Conservation (phyloP, 495 filamentous ascomycete genomes). For the Annulohypoxylon bovei region DNA sequence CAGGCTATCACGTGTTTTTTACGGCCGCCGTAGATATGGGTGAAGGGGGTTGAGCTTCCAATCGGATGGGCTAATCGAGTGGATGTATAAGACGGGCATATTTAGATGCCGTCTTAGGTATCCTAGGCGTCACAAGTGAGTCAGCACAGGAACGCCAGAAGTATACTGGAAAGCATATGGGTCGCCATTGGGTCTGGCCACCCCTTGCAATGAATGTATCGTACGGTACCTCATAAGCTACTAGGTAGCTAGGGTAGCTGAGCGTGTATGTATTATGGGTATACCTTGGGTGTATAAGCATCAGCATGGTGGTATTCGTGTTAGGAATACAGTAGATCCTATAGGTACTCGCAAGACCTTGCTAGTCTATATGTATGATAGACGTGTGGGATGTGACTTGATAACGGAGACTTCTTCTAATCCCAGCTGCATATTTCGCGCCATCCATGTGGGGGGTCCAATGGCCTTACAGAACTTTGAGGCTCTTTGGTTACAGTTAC, state of each 20-base stretch:
- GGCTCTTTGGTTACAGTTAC: slow-evolving; percentile 19
- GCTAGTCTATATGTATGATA: not conserved
- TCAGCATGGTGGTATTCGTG: not conserved
- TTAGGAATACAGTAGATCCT: slow-evolving; percentile 4
- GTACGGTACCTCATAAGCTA: not conserved
- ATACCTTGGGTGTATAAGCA: not conserved
- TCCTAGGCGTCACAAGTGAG: slow-evolving; percentile 3
- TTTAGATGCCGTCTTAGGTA: slow-evolving; percentile 31
- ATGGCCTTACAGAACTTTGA: slow-evolving; percentile 18
- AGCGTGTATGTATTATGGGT: not conserved
- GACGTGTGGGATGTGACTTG: slow-evolving; percentile 1
- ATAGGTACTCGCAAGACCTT: not conserved
- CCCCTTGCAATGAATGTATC: not conserved
- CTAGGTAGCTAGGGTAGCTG: not conserved
- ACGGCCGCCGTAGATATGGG: not conserved
- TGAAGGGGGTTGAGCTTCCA: slow-evolving; percentile 1
- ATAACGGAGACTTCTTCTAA: slow-evolving; percentile 21
- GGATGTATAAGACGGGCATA: slow-evolving; percentile 34
- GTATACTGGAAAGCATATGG: not conserved
- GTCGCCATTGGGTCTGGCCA: not conserved
- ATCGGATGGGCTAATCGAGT: not conserved
- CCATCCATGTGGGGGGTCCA: not conserved
- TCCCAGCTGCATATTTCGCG: slow-evolving; percentile 20
- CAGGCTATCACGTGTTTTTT: slow-evolving; percentile 22
- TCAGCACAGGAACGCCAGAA: slow-evolving; percentile 13